Evolutionary conservation across 1,284 basidiomycete genomes (phyloP).

Genomic region (Cryptococcus sp.): DNA sequence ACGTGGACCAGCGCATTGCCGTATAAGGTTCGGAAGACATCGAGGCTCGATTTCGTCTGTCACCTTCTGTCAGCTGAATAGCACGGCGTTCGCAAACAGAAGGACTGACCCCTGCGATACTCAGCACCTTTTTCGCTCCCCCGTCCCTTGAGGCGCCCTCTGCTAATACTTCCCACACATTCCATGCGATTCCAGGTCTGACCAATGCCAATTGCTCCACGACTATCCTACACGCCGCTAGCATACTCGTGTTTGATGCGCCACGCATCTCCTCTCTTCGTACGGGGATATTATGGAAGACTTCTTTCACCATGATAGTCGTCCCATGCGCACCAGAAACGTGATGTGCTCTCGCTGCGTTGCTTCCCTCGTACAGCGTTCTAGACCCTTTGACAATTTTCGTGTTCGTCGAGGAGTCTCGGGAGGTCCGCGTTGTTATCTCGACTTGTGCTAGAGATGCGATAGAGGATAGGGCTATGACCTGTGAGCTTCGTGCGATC

Average conservation of each 20-base stretch:
- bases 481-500: neutral
- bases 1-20: constrained; percentile 39
- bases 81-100: no score
- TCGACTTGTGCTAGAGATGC: constrained; percentile 63
- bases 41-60: constrained; percentile 21
- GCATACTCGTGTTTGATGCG: constrained; percentile 57
- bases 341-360: constrained; percentile 61
- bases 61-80: neutral
- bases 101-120: constrained; percentile 57
- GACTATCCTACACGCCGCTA: constrained; percentile 68
- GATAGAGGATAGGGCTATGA: constrained; percentile 71
- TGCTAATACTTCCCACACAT: constrained; percentile 60
- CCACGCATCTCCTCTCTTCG: constrained; percentile 31
- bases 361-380: constrained; percentile 64
- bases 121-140: constrained; percentile 28
- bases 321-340: constrained; percentile 70
- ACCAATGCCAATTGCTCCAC: constrained; percentile 72
- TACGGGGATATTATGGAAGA: constrained; percentile 68
- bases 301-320: constrained; percentile 74
- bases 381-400: constrained; percentile 64
- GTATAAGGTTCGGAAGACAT: constrained; percentile 34
- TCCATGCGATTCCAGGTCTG: constrained; percentile 69
- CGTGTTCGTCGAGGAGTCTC: constrained; percentile 65
- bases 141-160: constrained; percentile 5
- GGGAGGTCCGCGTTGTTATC: constrained; percentile 68